Percentiles rank a stretch among this genome's conserved stretches.
Evolutionary conservation across 75 land plant species (phyloP).

Genomic region (Ceratopteris richardii): DNA sequence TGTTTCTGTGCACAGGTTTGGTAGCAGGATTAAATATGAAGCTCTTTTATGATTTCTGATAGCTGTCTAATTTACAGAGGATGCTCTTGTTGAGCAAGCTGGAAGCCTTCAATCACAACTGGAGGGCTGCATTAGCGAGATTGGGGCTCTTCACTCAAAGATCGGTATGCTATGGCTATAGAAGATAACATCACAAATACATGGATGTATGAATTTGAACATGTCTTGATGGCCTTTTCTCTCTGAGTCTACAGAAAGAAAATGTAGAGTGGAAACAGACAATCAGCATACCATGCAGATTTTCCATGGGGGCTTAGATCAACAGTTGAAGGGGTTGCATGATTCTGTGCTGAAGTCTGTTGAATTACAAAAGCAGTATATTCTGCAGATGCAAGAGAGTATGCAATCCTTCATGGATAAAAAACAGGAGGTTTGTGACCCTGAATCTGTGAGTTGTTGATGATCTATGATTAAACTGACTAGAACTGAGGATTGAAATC

Average conservation of each 20-base stretch:
- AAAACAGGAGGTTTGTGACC: conserved; percentile 19
- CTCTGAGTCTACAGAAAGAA: conserved; percentile 13
- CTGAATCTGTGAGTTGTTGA: neutral
- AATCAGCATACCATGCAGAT: conserved; percentile 20
- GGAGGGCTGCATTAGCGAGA: conserved; percentile 22
- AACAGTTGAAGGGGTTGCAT: conserved; percentile 21
- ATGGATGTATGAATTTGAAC: neutral
- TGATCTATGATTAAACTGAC: too few species aligned
- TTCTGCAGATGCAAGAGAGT: conserved; percentile 16
- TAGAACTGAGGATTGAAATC: too few species aligned
- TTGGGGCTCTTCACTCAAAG: conserved; percentile 22
- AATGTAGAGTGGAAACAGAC: conserved; percentile 18
- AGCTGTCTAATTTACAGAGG: conserved; percentile 15
- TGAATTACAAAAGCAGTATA: conserved; percentile 16
- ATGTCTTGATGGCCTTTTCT: neutral
- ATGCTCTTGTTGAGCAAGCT: conserved; percentile 19
- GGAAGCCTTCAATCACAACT: conserved; percentile 20
- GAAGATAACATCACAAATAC: neutral
- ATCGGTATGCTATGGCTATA: conserved; percentile 11
- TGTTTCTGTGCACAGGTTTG: neutral
- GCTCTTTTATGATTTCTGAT: too few species aligned
- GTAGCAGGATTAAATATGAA: too few species aligned
- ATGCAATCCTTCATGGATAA: conserved; percentile 15
- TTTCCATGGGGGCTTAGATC: conserved; percentile 16
- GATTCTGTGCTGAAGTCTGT: conserved; percentile 11